Conservation (phyloP, 768 basidiomycete genomes). For the Phlebiopsis gigantea region DNA sequence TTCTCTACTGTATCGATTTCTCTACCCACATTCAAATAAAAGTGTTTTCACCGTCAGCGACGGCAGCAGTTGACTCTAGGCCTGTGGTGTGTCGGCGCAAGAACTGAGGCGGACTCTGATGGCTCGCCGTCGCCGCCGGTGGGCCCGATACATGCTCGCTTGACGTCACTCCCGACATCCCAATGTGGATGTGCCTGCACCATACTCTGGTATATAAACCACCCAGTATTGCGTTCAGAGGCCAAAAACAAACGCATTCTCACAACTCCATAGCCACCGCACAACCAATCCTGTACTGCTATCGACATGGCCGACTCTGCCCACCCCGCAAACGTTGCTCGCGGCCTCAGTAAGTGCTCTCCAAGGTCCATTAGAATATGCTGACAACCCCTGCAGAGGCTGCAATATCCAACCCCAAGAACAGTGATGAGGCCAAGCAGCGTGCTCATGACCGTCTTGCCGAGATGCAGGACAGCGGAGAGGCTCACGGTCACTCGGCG, state of each 20-base stretch:
- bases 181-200: background rate
- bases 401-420: conserved; percentile 19
- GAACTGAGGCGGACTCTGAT: background rate
- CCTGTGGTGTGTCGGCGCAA: background rate
- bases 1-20: background rate
- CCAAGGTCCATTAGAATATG: background rate
- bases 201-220: conserved; percentile 2
- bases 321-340: background rate
- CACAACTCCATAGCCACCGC: background rate
- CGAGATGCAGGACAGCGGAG: conserved; percentile 5
- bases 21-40: background rate
- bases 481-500: conserved; percentile 1
- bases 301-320: background rate
- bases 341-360: conserved; percentile 6
- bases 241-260: background rate
- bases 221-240: background rate
- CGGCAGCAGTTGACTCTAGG: background rate
- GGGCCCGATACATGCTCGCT: background rate
- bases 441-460: conserved; percentile 16
- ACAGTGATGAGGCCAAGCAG: conserved; percentile 19
- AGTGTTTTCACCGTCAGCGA: background rate
- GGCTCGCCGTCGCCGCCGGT: background rate
- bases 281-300: background rate
- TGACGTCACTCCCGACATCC: background rate
- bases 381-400: conserved; percentile 12